Base-by-base conservation (phyloP, 106 monocot genomes). In the Cymbidium sinense region DNA sequence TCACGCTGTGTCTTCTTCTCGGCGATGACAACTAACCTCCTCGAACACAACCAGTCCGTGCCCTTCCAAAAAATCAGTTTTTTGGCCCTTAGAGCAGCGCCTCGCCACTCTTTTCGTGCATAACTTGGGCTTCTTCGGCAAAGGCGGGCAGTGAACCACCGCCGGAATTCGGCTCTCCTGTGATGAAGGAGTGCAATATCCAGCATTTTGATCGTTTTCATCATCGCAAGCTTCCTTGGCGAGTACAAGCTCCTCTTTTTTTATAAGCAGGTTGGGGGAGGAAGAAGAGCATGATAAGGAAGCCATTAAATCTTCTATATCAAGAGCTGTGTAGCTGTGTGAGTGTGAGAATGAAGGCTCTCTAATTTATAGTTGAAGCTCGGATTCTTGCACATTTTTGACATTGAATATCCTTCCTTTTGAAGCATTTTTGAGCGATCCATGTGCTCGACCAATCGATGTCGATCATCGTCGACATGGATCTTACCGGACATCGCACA, bases 81-180 rank as follows among this genome's bases (percentile, higher is more conserved):
- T n/a, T 8, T 25, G 70, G 19, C 34, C 67, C 18, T 5, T 35
- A 3, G 2, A 35, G 36, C 35, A 35, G 70, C 17, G 18, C 35
- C 70, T 20, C 36, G 19, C 35, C 36, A 20, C 35, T 20, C 35
- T 70, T 70, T 35, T 70, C 70, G 15, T 11, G 70, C 35, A 28
- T 7, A 18, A 2, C 35, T 35, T 70, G 4, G 18, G 18, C 70
- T 70, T 70, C 70, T 28, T 70, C 19, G 70, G 70, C 36, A 35
- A 4, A 17, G 70, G 70, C 12, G 70, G 70, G 36, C 70, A 70
- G 25, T 36, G 18, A 3, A 70, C 70, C 0, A 36, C 15, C 34
- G 70, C 70, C 70, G 70, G 70, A 36, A 70, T 70, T 36, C 70
- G 34, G 70, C 35, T 70, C 5, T 34, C 34, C 36, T 34, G 70